Conservation (phyloP, 2,329 filamentous ascomycete species). For the Exophiala xenobiotica region DNA sequence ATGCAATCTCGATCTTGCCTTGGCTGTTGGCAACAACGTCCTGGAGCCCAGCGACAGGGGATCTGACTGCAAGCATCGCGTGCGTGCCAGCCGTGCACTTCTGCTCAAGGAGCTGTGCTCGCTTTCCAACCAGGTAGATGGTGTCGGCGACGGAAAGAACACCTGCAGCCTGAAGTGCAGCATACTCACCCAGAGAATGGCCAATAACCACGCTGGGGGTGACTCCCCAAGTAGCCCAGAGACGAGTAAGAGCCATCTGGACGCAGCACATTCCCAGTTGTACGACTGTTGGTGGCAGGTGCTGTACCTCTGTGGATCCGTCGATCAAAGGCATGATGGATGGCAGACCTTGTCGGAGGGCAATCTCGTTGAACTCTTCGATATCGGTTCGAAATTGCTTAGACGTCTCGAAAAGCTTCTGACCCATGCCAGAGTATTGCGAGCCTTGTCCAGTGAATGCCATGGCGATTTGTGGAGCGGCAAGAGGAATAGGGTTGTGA, state of each 20-base stretch:
- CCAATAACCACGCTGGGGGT: slow-evolving; percentile 42
- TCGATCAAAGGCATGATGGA: slow-evolving; percentile 40
- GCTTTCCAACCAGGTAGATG: slow-evolving; percentile 42
- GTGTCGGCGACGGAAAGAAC: slow-evolving; percentile 40
- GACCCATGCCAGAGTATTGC: slow-evolving; percentile 40
- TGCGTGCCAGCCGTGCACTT: slow-evolving; percentile 44
- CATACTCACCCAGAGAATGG: slow-evolving; percentile 45
- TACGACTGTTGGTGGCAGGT: slow-evolving; percentile 35
- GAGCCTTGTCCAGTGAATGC: slow-evolving; percentile 43
- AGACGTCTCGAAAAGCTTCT: slow-evolving; percentile 37
- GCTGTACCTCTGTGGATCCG: slow-evolving; percentile 34
- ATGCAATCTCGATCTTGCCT: slow-evolving; percentile 37
- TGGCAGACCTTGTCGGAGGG: slow-evolving; percentile 37
- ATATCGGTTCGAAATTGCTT: slow-evolving; percentile 36
- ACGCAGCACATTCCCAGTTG: slow-evolving; percentile 42
- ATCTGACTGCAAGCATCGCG: slow-evolving; percentile 46
- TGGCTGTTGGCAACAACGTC: slow-evolving; percentile 32
- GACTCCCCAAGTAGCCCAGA: slow-evolving; percentile 40
- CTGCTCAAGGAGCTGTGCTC: slow-evolving; percentile 43
- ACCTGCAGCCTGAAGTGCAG: slow-evolving; percentile 42
- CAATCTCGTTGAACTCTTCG: slow-evolving; percentile 36
- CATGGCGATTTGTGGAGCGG: slow-evolving; percentile 36
- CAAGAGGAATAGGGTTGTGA: slow-evolving; percentile 34
- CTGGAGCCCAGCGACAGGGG: slow-evolving; percentile 37
- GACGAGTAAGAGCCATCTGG: slow-evolving; percentile 41